Evolutionary conservation across 179 eudicot genomes (phyloP), one percentile per base, ranked within the genome.

Genomic region (Silene vulgaris): DNA sequence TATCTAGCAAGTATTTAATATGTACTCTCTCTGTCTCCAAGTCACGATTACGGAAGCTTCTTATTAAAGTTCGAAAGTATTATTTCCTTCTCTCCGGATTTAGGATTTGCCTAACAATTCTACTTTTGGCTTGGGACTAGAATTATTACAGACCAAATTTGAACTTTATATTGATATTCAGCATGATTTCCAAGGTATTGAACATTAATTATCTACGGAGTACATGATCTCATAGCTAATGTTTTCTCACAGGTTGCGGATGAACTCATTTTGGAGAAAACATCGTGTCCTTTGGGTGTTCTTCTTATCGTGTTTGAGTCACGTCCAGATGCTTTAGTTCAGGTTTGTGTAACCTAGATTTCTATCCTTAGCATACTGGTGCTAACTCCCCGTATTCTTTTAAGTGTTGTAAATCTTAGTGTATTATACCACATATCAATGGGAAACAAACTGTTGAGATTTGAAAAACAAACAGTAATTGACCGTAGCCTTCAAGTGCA

Each of bases 311-410:
- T 92, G 48, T 92, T 92, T 69, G 96, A 91, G 86, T 92, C 96
- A 52, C 96, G 96, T 7, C 97, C 97, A 50, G 97, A 92, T 79
- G 97, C 97, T 62, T 82, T 92, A 73, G 97, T 92, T 82, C 97
- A 91, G 96, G 97, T 92, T 78, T 76, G 78, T 30, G 20, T 11
- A 12, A 23, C 50, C 35, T 57, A 48, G 56, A 29, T 21, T 68
- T 8, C 56, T 28, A 19, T 71, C n/a, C 23, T 59, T 35, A 72
- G 12, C 21, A 73, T 45, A 16, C 17, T 64, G 20, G 13, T 2
- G 50, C 35, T 65, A 14, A 75, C 5, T 65, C 16, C 14, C 8
- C 12, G 11, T 40, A 52, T 3, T 6, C 14, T 16, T 68, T 40
- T 8, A 26, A 12, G 43, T 30, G 32, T 37, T 68, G 60, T 61